Base-by-base conservation (phyloP, 2,329 filamentous ascomycete genomes). In the Mollisiaceae sp. region DNA sequence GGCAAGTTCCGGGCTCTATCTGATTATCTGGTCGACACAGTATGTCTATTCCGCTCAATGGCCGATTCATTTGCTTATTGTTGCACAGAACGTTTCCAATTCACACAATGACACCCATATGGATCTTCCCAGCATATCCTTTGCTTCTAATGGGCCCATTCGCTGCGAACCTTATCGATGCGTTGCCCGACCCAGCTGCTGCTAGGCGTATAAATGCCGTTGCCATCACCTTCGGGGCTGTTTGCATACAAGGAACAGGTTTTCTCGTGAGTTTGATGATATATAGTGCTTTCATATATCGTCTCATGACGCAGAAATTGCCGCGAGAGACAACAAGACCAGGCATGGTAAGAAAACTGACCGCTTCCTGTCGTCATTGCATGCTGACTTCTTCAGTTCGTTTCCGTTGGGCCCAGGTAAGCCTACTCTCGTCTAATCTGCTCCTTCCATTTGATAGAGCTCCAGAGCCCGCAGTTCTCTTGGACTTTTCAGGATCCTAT, bases 81-180 rank as follows among this genome's bases (percentile, higher is more conserved):
- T 15, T 50, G 3, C 4, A 27, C 9, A 62, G 80, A 77, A 79
- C 80, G 32, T 84, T 83, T 58, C 83, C 92, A 0, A 91, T 95
- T 57, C 89, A 91, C 39, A 88, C 88, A 60, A 95, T 96, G 92
- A 95, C 92, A 0, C 92, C 92, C 0, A 88, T 93, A 20, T 95
- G 92, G 92, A 93, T 94, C 62, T 95, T 95, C 70, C 92, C 92
- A 0, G 91, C 90, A 0, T 96, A 96, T 69, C 91, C 92, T 0
- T 82, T 95, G 24, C 84, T 96, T 3, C 86, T 95, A 9, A 87
- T 90, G 24, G 92, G 90, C 0, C 90, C 92, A 0, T 88, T 93
- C 70, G 92, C 74, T 4, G 84, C 85, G 20, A 87, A 82, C 58
- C 78, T 87, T 36, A 82, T 87, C 66, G 73, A 72, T 27, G 62